Percentiles rank a stretch among this genome's conserved stretches.
phyloP scores from a whole-genome alignment of 1,139 yeast genomes.

The Candida sanyaensis region DNA sequence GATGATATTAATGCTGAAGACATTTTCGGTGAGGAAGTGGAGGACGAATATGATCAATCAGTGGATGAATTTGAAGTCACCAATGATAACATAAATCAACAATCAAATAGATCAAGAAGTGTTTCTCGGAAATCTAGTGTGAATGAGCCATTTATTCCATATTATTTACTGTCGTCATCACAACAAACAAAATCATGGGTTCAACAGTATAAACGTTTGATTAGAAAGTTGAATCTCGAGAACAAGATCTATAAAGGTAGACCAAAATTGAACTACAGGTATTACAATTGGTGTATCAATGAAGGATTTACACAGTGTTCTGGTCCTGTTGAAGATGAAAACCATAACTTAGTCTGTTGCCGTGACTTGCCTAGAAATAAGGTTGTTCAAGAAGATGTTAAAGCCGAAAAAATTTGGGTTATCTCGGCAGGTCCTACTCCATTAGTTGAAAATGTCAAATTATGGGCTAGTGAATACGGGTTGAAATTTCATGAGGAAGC shows the following conservation, averaged over 20 bases:
- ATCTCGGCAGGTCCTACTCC: slow-evolving; percentile 86
- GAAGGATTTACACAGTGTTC: slow-evolving; percentile 52
- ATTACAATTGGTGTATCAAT: slow-evolving; percentile 49
- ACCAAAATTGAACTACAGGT: slow-evolving; percentile 42
- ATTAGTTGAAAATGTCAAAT: slow-evolving; percentile 70
- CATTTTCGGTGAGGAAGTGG: neutral
- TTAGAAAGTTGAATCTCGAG: slow-evolving; percentile 30
- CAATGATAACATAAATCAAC: neutral
- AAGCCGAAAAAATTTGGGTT: slow-evolving; percentile 69
- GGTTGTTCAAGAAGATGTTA: slow-evolving; percentile 33
- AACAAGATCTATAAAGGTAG: slow-evolving; percentile 45
- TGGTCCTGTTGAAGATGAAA: slow-evolving; percentile 42
- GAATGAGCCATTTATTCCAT: slow-evolving; percentile 38
- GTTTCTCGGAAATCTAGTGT: slow-evolving; percentile 21
- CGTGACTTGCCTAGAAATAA: slow-evolving; percentile 40
- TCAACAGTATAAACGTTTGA: slow-evolving; percentile 28
- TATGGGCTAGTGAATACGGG: slow-evolving; percentile 85
- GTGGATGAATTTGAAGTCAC: slow-evolving; percentile 12
- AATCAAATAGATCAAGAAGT: neutral
- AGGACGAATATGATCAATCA: neutral
- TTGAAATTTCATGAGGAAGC: slow-evolving; percentile 86
- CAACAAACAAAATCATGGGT: slow-evolving; percentile 18
- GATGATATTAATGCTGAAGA: slow-evolving; percentile 9
- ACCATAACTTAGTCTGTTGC: slow-evolving; percentile 41
- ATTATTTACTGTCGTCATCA: slow-evolving; percentile 15